phyloP scores from a whole-genome alignment of 2,329 filamentous ascomycete species.

The Orbilia oligospora region DNA sequence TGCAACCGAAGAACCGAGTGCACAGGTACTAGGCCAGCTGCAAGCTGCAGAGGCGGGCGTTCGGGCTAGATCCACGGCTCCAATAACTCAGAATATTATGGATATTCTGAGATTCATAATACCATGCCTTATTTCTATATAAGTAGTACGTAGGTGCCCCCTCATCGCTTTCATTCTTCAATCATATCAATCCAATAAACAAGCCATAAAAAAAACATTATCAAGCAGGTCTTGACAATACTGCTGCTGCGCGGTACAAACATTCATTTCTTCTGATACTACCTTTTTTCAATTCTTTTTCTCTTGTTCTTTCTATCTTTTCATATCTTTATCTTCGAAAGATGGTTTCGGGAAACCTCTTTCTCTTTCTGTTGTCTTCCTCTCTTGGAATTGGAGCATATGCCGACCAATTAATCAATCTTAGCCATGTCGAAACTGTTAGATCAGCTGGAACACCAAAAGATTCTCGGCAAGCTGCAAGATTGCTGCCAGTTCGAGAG shows the following conservation, averaged over 20 bases:
- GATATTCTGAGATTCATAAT: background rate
- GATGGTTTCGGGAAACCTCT: conserved; percentile 3
- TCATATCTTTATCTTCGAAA: background rate
- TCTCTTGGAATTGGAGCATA: background rate
- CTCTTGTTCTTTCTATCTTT: background rate
- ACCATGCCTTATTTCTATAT: background rate
- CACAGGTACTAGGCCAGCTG: background rate
- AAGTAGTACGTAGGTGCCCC: background rate
- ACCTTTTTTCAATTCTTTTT: background rate
- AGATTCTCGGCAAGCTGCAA: background rate
- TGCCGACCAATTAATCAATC: background rate
- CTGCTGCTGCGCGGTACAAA: background rate
- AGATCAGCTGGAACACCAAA: background rate
- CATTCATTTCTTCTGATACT: background rate
- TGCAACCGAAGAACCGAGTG: background rate
- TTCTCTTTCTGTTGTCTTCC: background rate
- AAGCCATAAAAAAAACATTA: background rate
- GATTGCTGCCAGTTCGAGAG: conserved; percentile 18
- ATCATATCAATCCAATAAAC: background rate
- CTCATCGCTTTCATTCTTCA: background rate
- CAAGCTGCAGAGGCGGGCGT: background rate
- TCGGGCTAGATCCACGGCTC: background rate
- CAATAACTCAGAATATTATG: background rate
- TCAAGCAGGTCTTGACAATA: background rate
- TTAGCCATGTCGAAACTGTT: background rate